phyloP scores from a whole-genome alignment of 441 rosid species.

The Gossypium gossypioides region DNA sequence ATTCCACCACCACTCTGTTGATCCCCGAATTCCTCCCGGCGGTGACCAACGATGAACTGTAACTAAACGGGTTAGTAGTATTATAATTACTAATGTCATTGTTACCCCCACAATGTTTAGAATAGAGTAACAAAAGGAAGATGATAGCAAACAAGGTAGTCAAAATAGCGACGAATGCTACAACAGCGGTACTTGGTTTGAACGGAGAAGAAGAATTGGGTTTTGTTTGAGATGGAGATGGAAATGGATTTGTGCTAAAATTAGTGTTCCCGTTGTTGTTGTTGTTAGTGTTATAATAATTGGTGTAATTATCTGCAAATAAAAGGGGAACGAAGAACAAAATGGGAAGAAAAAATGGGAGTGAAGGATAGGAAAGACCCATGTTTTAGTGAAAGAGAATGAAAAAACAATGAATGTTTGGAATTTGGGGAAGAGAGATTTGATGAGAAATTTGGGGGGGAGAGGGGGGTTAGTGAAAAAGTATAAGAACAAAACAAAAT shows the following conservation, averaged over 20 bases:
- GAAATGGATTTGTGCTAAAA: constrained; percentile 5
- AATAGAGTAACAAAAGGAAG: constrained; percentile 69
- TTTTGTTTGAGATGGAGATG: neutral
- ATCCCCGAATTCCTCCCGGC: constrained; percentile 65
- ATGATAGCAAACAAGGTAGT: constrained; percentile 61
- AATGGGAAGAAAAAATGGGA: constrained; percentile 6
- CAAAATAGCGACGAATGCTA: constrained; percentile 43
- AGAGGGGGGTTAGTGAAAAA: neutral
- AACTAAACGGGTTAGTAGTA: neutral
- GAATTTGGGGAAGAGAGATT: neutral
- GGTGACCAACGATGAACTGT: constrained; percentile 1
- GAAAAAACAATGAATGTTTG: neutral
- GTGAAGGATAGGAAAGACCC: neutral
- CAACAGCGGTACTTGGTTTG: constrained; percentile 53
- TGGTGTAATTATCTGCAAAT: neutral
- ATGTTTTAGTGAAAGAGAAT: neutral
- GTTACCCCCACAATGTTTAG: constrained; percentile 53
- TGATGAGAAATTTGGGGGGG: neutral
- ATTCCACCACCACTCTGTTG: constrained; percentile 56
- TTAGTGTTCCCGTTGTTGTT: neutral
- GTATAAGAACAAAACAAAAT: neutral
- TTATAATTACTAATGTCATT: neutral
- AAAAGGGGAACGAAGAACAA: neutral
- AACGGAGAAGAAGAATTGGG: constrained; percentile 30
- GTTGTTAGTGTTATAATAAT: neutral